Percentiles rank a stretch among this genome's conserved stretches.
phyloP scores from a whole-genome alignment of 2,329 filamentous ascomycete species.

The Stemphylium vesicarium region DNA sequence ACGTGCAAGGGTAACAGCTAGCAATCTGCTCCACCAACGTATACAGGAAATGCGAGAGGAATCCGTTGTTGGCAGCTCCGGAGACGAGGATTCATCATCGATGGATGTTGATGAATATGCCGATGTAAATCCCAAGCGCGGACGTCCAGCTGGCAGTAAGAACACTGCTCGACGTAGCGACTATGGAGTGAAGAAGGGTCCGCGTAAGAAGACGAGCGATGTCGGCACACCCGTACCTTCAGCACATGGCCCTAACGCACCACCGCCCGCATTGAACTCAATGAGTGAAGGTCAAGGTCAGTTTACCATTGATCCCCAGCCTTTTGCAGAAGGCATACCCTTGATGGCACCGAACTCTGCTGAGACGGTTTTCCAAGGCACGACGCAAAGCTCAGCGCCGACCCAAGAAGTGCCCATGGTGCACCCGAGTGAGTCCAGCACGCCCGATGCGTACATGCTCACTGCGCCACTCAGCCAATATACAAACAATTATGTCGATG shows the following conservation, averaged over 20 bases:
- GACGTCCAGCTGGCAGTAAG: slow-evolving; percentile 54
- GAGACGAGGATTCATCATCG: slow-evolving; percentile 43
- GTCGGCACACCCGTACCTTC: slow-evolving; percentile 27
- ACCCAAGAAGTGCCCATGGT: slow-evolving; percentile 26
- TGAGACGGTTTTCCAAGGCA: slow-evolving; percentile 46
- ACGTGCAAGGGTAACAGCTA: slow-evolving; percentile 35
- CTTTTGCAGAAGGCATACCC: slow-evolving; percentile 24
- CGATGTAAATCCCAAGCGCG: slow-evolving; percentile 37
- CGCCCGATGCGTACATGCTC: slow-evolving; percentile 45
- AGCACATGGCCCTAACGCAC: slow-evolving; percentile 30
- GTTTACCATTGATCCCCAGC: slow-evolving; percentile 44
- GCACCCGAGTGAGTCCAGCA: slow-evolving; percentile 32
- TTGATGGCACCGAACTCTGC: slow-evolving; percentile 36
- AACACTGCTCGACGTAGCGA: slow-evolving; percentile 55
- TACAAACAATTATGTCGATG: slow-evolving; percentile 35
- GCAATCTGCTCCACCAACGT: slow-evolving; percentile 48
- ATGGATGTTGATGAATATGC: slow-evolving; percentile 39
- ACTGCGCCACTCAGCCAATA: slow-evolving; percentile 45
- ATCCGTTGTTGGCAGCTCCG: slow-evolving; percentile 46
- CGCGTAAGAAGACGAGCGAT: slow-evolving; percentile 47
- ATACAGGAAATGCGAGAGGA: slow-evolving; percentile 56
- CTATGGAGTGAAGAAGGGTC: slow-evolving; percentile 58
- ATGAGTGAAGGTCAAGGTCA: slow-evolving; percentile 48
- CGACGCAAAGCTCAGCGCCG: slow-evolving; percentile 34
- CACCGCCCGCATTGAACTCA: slow-evolving; percentile 41